These are phyloP conservation scores for Dioszegia hungarica DNA, from an alignment of 768 basidiomycete species.

Conservation along the genomic window DNA sequence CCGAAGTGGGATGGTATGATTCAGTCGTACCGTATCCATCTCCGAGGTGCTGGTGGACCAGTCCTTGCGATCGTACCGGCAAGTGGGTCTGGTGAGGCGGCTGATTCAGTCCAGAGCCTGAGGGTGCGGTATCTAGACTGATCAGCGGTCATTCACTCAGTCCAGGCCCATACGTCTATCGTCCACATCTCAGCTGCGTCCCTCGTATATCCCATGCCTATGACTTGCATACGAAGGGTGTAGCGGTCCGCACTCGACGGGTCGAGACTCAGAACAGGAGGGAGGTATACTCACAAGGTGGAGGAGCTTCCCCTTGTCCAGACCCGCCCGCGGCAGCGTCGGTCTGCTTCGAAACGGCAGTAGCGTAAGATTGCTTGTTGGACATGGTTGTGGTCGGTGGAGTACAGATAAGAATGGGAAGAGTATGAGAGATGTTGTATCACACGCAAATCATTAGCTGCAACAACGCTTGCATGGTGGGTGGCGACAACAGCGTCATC, in stretches of 20 bases:
- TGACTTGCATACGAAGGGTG: no score
- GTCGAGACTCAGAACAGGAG: background rate
- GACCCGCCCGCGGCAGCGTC: background rate
- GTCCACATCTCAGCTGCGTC: no score
- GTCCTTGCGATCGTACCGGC: background rate
- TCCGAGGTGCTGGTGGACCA: background rate
- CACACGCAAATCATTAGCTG: no score
- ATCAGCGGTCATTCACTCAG: no score
- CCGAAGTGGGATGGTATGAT: background rate
- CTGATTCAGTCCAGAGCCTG: background rate
- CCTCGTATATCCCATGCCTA: no score
- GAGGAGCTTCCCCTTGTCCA: slow-evolving; percentile 16
- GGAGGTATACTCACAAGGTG: slow-evolving; percentile 14
- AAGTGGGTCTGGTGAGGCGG: slow-evolving; percentile 4
- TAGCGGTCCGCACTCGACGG: no score
- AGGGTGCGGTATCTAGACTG: background rate
- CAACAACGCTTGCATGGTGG: no score
- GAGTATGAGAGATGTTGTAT: no score
- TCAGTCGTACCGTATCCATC: background rate
- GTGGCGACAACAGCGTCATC: no score
- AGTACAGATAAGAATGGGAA: no score
- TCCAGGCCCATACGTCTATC: no score
- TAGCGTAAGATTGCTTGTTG: slow-evolving; percentile 7
- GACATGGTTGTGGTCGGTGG: background rate
- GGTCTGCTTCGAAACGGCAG: background rate